phyloP scores from a whole-genome alignment of 495 filamentous ascomycete species.

The Lasiosphaeria hispida region DNA sequence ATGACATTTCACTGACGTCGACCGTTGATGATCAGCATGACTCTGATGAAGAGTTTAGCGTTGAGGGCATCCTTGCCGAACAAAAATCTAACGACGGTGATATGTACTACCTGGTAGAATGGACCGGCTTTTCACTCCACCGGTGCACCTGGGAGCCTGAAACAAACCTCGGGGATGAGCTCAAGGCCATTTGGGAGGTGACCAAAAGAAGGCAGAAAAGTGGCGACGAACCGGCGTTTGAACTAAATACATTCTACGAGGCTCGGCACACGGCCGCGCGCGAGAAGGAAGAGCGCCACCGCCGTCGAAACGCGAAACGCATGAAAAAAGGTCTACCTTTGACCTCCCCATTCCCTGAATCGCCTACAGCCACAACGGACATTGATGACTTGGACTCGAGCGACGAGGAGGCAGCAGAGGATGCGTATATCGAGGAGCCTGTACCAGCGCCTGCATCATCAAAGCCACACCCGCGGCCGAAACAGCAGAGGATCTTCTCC shows the following conservation, averaged over 20 bases:
- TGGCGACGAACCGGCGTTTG: constrained; percentile 45
- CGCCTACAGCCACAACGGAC: not conserved
- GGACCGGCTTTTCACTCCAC: constrained; percentile 59
- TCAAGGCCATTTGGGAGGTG: constrained; percentile 53
- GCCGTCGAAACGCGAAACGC: constrained; percentile 48
- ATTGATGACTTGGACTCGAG: constrained; percentile 13
- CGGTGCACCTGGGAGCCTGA: constrained; percentile 64
- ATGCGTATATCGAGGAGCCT: not conserved
- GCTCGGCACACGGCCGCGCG: constrained; percentile 23
- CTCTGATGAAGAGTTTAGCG: constrained; percentile 43
- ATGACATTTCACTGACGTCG: constrained; percentile 65
- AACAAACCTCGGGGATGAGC: constrained; percentile 49
- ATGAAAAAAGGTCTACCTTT: constrained; percentile 34
- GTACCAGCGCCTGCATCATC: not conserved
- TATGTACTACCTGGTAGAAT: constrained; percentile 60
- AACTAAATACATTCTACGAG: constrained; percentile 47
- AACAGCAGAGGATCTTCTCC: not conserved
- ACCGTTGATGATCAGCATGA: constrained; percentile 45
- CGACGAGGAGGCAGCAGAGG: constrained; percentile 21
- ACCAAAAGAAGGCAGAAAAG: constrained; percentile 44
- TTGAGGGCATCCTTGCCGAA: constrained; percentile 55
- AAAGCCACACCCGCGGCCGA: constrained; percentile 2
- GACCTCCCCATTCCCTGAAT: constrained; percentile 19
- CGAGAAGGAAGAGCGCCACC: constrained; percentile 43
- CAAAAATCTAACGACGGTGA: constrained; percentile 33